These are phyloP conservation scores for Solanum paucissectum DNA, from an alignment of 257 asterid genomes.

Conservation along the genomic window DNA sequence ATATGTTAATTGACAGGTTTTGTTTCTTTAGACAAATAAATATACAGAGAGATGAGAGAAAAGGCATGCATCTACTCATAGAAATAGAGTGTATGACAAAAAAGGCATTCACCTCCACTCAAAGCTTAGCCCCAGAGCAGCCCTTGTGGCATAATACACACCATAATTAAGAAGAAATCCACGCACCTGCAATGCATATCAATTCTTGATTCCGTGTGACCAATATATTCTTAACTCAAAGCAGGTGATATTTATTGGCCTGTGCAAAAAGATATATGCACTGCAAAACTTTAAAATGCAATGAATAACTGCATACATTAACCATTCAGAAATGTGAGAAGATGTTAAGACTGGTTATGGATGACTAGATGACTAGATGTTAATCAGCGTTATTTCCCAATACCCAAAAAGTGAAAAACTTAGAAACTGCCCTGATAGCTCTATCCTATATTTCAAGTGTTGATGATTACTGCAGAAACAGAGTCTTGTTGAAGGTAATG, in stretches of 20 bases:
- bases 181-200: constrained; percentile 51
- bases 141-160: constrained; percentile 90
- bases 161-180: constrained; percentile 96
- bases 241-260: background rate
- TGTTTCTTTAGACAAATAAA: background rate
- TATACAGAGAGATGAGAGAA: background rate
- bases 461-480: background rate
- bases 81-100: background rate
- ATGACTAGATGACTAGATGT: background rate
- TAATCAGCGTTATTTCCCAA: background rate
- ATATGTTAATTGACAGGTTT: background rate
- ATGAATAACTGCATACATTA: background rate
- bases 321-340: background rate
- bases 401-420: background rate
- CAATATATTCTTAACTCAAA: background rate
- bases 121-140: constrained; percentile 87
- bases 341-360: background rate
- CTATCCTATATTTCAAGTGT: background rate
- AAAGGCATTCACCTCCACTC: constrained; percentile 69
- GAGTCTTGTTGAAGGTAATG: background rate
- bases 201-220: background rate
- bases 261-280: background rate
- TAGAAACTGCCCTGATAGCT: background rate
- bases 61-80: background rate
- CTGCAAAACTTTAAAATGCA: background rate